Evolutionary conservation across 495 filamentous ascomycete genomes (phyloP), one percentile per base, ranked within the genome.

Genomic region (Paragyromitra xinjiangensis): DNA sequence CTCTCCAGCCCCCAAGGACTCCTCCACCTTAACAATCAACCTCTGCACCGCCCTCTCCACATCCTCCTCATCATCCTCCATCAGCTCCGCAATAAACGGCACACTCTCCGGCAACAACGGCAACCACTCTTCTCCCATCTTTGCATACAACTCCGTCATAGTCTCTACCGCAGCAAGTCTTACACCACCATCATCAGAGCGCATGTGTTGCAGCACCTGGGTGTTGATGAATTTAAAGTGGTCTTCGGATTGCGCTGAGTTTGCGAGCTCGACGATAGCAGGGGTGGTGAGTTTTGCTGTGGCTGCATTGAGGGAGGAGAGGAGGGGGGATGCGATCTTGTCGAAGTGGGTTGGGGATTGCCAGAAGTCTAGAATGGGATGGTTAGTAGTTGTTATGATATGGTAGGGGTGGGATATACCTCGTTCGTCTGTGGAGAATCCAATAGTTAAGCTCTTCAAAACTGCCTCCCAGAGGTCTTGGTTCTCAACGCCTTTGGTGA

Each of bases 51-150:
- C 95, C 78, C 90, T 85, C 86, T 98, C 95, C 50, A 99, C 94
- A 29, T 83, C 86, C 84, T 98, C 95, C 77, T 98, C 93, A 77
- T 97, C 95, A 83, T 99, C 95, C 83, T 99, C 96, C 86, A 95
- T 92, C 75, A 96, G 81, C 84, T 99, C 95, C 74, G 92, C 94
- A 64, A 99, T 95, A 68, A 93, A 92, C 42, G 95, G 95, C 78
- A 98, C 85, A 90, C 97, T 97, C 87, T 99, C 95, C 0, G 94
- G 92, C 83, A 98, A 84, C 83, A 94, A 86, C 1, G 89, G 87
- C 72, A 98, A 84, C 96, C 96, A 98, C 78, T 98, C 95, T 79
- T 98, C 93, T 26, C 93, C 94, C 26, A 98, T 84, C 67, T 88
- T 86, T 65, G 90, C 88, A 24, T 94, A 94, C 63, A 99, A 86